Conservation (phyloP, 768 basidiomycete genomes). For the Hirschioporus abietinus region DNA sequence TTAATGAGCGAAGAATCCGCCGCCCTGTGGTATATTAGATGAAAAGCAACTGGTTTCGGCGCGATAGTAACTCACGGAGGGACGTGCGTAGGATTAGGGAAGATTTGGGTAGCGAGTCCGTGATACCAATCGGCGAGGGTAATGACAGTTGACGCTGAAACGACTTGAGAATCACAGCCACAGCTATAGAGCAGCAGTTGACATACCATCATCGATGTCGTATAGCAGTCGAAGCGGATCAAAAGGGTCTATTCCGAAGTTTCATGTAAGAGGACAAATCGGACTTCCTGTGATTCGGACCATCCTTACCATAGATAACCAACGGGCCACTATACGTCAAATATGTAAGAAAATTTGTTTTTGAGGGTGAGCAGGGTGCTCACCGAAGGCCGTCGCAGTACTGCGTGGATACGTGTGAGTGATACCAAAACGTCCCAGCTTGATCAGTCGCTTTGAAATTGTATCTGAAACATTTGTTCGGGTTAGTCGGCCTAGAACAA, state of each 20-base stretch:
- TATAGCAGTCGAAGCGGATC: constrained; percentile 23
- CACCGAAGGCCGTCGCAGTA: constrained; percentile 16
- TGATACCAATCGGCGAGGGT: constrained; percentile 43
- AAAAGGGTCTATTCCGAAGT: constrained; percentile 14
- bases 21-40: constrained; percentile 18
- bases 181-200: not conserved
- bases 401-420: constrained; percentile 15
- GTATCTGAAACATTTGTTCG: constrained; percentile 19
- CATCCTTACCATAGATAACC: not conserved
- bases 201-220: constrained; percentile 27
- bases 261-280: constrained; percentile 23
- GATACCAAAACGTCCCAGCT: constrained; percentile 15
- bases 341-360: not conserved
- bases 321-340: constrained; percentile 2
- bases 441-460: constrained; percentile 19
- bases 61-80: constrained; percentile 1
- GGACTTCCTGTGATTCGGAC: not conserved
- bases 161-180: not conserved
- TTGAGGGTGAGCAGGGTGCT: constrained; percentile 1
- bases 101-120: constrained; percentile 9
- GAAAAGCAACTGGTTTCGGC: not conserved
- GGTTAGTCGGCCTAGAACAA: constrained; percentile 10
- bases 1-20: constrained; percentile 40
- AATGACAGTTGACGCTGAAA: constrained; percentile 36
- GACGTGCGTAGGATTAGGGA: constrained; percentile 16